Evolutionary conservation across 208 protist species (phyloP), one percentile per base, ranked within the genome.

Genomic region (Trypanosoma theileri): DNA sequence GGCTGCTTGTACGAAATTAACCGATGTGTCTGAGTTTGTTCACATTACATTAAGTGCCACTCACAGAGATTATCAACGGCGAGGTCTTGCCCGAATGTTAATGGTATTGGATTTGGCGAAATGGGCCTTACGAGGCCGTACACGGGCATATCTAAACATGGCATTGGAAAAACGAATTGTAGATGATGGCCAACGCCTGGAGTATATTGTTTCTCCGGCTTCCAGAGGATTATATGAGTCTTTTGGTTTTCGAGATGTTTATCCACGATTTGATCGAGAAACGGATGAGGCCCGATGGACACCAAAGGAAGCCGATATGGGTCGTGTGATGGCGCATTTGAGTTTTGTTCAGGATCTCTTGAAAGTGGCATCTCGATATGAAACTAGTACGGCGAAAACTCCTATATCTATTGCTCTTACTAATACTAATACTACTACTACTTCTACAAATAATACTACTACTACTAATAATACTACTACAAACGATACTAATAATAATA

Each of bases 41-140:
- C 89, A 94, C 77, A 81, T 94, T 54, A 92, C 83, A 26, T 77
- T 94, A 50, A 92, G 78, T 70, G 89, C 89, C n/a, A 94, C 89
- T 17, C 86, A 92, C 63, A 48, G 51, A 4, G 44, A 66, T 19
- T 78, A 87, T 46, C 86, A 88, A 54, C 70, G 79, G 6, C 44
- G 70, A 17, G 81, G 84, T 4, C 82, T 94, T 11, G 89, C 89
- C 10, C 62, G 73, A 9, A 76, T 91, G 59, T 75, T 94, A 13
- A 86, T 94, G 81, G 55, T 77, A 57, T 64, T 92, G 55, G 89
- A 94, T 10, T 74, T 94, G 17, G 64, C 91, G 11, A 85, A 85
- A 54, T 94, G 89, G 89, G 81, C 77, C 13, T 75, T 92, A 31
- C 84, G 89, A 12, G 89, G 89, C n/a, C 86, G 89, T 35, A 75